Evolutionary conservation across 768 basidiomycete genomes (phyloP), one percentile per base, ranked within the genome.

Genomic region (Crucibulum laeve): DNA sequence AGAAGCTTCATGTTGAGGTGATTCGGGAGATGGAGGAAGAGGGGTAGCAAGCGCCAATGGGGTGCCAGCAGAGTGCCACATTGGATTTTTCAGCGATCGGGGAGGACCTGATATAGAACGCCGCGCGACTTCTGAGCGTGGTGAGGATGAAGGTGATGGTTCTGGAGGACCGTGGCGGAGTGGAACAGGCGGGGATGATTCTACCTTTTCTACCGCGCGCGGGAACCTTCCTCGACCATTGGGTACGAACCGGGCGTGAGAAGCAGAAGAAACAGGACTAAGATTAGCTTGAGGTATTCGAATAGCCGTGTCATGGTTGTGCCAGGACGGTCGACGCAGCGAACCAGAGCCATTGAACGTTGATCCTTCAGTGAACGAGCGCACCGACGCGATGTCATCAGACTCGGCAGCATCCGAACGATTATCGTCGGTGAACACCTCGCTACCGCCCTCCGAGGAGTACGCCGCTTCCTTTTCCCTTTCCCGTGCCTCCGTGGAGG

Each of bases 371-470:
- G 77, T 78, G 49, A 72, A 83, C 0, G 84, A 87, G 36, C 69
- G 68, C 25, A 84, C 79, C 11, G 86, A 86, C n/a, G 71, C 74
- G 34, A 81, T 73, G 54, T 87, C 85, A 50, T 87, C 86, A 14
- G 77, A 78, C 53, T 80, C 82, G 15, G 76, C 72, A 35, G 71
- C 62, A 40, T 82, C 83, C 4, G 78, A 81, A 6, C 70, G 74
- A 45, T 84, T 84, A 18, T 83, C 84, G 54, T 89, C 87, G 5
- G 82, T 82, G 48, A 77, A 61, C 28, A 76, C 66, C 43, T 86
- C 84, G 55, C 81, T 81, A 44, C 76, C 80, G 45, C 74, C 77
- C 11, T 83, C 83, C 11, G 77, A 76, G 1, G 74, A 76, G n/a
- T 69, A 63, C 40, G 63, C 64, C 3, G 35, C 19, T 14, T 69